These are phyloP conservation scores for Alternaria brassicicola DNA, from an alignment of 2,329 filamentous ascomycete species.

Conservation along the genomic window DNA sequence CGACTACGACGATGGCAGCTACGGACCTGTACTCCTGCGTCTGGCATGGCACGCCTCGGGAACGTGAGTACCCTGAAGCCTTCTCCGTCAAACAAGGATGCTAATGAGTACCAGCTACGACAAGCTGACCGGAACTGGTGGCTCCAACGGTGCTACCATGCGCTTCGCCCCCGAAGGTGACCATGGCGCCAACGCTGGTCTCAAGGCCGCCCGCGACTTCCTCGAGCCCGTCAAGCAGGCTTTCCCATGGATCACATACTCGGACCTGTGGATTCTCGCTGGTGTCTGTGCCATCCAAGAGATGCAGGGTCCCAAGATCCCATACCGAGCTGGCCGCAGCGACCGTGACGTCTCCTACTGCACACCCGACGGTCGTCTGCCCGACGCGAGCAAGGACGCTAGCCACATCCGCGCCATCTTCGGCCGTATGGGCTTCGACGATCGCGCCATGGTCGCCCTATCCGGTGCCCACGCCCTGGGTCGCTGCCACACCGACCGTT, in stretches of 20 bases:
- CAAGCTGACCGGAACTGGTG: slow-evolving; percentile 83
- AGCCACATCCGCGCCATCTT: slow-evolving; percentile 90
- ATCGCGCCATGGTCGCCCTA: slow-evolving; percentile 94
- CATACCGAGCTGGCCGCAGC: slow-evolving; percentile 83
- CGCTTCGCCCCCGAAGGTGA: slow-evolving; percentile 86
- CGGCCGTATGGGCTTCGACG: slow-evolving; percentile 95
- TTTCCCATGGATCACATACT: slow-evolving; percentile 95
- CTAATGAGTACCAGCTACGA: slow-evolving; percentile 64
- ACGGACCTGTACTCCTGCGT: slow-evolving; percentile 87
- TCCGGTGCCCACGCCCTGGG: slow-evolving; percentile 82
- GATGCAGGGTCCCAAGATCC: slow-evolving; percentile 86
- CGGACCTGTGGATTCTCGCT: slow-evolving; percentile 92
- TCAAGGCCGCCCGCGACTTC: slow-evolving; percentile 87
- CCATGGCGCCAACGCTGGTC: slow-evolving; percentile 92
- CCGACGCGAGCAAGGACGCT: slow-evolving; percentile 78
- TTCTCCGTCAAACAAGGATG: not conserved
- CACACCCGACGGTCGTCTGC: slow-evolving; percentile 90
- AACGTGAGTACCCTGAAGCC: slow-evolving; percentile 57
- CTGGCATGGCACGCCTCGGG: slow-evolving; percentile 94
- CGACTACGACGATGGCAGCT: slow-evolving; percentile 96
- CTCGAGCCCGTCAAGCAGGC: slow-evolving; percentile 87
- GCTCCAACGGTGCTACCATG: slow-evolving; percentile 97
- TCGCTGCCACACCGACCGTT: slow-evolving; percentile 87
- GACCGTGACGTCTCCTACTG: slow-evolving; percentile 83
- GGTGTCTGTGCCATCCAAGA: slow-evolving; percentile 90